Evolutionary conservation across 352 stramenopile species (phyloP).

Genomic region (Aphanomyces stellatus): DNA sequence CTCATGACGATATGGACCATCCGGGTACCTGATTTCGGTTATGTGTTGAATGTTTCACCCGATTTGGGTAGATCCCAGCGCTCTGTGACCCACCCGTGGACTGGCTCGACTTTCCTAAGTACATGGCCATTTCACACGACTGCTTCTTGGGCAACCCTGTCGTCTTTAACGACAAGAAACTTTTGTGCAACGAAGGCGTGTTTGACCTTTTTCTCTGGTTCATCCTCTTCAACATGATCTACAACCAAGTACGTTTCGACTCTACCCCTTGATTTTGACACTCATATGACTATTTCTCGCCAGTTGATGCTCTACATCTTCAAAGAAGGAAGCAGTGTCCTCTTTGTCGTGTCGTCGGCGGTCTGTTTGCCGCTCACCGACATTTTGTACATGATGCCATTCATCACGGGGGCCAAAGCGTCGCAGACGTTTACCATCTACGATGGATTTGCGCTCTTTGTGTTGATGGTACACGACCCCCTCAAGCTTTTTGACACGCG

Average conservation of each 20-base stretch:
- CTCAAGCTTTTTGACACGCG: not conserved
- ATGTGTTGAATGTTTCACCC: not conserved
- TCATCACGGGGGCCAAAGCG: constrained; percentile 3
- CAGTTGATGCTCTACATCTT: constrained; percentile 26
- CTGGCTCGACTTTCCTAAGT: constrained; percentile 17
- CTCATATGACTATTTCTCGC: not conserved
- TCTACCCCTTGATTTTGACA: not conserved
- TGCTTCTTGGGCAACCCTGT: constrained; percentile 20
- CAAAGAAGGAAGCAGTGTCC: constrained; percentile 21
- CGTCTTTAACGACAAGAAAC: constrained; percentile 5
- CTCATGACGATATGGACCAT: constrained; percentile 21
- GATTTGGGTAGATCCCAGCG: constrained; percentile 10
- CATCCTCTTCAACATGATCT: constrained; percentile 23
- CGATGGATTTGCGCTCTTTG: constrained; percentile 19
- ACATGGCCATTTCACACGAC: constrained; percentile 9
- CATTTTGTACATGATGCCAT: constrained; percentile 20
- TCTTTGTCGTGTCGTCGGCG: constrained; percentile 27
- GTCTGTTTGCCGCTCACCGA: constrained; percentile 13
- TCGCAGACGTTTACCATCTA: constrained; percentile 19
- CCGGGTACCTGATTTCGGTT: constrained; percentile 1
- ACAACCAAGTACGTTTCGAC: constrained; percentile 18
- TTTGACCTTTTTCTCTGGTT: constrained; percentile 18
- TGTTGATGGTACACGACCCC: constrained; percentile 6
- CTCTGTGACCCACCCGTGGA: constrained; percentile 16
- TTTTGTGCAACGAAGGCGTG: constrained; percentile 14